Base-by-base conservation (phyloP, 805 yeast genomes). In the Zygosaccharomyces bisporus region DNA sequence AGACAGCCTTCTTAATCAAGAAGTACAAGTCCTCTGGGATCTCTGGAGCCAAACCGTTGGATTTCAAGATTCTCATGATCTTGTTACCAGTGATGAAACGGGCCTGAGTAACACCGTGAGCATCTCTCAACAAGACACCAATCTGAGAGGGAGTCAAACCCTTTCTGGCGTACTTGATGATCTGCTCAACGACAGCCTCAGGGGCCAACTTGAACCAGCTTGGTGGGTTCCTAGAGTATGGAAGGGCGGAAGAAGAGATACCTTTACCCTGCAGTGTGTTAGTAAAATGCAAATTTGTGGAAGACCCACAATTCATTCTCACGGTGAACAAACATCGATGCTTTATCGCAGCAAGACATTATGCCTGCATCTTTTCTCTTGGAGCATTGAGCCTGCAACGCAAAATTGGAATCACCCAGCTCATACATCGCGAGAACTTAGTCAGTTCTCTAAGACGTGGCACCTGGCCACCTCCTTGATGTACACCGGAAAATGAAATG, bases 1-100 rank as follows among this genome's bases (percentile, higher is more conserved):
- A 71, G 69, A 93, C 98, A 72, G 99, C 99, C 85, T 93, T 93
- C 89, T 91, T 93, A 73, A 93, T 93, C 77, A 93, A 85, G 79
- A 77, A 90, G 93, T 93, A 93, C 69, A 93, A 85, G 75, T 93
- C 99, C 83, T 93, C 99, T 77, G 99, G 99, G 70, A 93, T 86
- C 79, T 93, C 99, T 75, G 99, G 98, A 70, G 98, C 99, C 71
- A 93, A 87, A 84, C 99, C 99, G 82, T 90, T 89, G 57, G 98
- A 86, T 79, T 91, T 93, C 75, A 93, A 83, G 80, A 93, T 90
- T 86, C 99, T 90, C 76, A 93, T 85, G 69, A 93, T 85, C 87
- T 93, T 93, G 96, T 90, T 83, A 82, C 98, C 98, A 65, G 99
- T 91, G 77, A 88, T 88, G 70, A 91, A 83, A 80, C 85, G 88